These are phyloP conservation scores for Arachis hypogaea DNA, from an alignment of 306 rosid species.

Conservation along the genomic window DNA sequence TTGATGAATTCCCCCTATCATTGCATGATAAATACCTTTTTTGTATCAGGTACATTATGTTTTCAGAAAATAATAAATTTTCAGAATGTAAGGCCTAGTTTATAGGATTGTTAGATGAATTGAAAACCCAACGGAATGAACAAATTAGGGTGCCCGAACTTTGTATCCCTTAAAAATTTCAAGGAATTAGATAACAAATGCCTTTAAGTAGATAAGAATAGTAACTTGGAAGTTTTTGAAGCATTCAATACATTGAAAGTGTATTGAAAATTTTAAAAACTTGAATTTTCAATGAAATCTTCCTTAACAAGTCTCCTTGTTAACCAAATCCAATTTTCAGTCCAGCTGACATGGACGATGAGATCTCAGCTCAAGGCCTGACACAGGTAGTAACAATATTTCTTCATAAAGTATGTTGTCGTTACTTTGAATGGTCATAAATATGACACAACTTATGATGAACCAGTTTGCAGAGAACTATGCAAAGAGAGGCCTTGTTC, in stretches of 20 bases:
- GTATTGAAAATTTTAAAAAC: too few relatives aligned
- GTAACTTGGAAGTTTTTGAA: too few relatives aligned
- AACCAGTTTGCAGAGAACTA: constrained; percentile 80
- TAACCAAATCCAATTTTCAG: constrained; percentile 50
- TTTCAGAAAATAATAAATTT: constrained; percentile 26
- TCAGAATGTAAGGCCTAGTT: constrained; percentile 26
- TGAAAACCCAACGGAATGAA: constrained; percentile 29
- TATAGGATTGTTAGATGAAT: constrained; percentile 19
- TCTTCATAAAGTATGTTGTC: constrained; percentile 12
- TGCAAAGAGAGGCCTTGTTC: constrained; percentile 79
- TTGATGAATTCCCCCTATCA: constrained; percentile 77
- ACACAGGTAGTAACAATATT: constrained; percentile 61
- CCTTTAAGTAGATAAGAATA: too few relatives aligned
- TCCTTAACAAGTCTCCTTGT: too few relatives aligned
- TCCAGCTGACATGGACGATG: constrained; percentile 86
- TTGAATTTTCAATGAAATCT: too few relatives aligned
- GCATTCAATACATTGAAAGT: too few relatives aligned
- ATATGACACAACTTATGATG: constrained; percentile 29
- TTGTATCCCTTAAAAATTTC: not conserved
- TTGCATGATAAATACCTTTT: constrained; percentile 87
- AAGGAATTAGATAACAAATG: too few relatives aligned
- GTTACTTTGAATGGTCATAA: constrained; percentile 36
- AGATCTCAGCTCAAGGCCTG: constrained; percentile 84
- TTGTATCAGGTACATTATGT: constrained; percentile 65
- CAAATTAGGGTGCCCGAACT: constrained; percentile 24